Evolutionary conservation across 495 filamentous ascomycete genomes (phyloP), one percentile per base, ranked within the genome.

Genomic region (Astrocystis sublimbata): DNA sequence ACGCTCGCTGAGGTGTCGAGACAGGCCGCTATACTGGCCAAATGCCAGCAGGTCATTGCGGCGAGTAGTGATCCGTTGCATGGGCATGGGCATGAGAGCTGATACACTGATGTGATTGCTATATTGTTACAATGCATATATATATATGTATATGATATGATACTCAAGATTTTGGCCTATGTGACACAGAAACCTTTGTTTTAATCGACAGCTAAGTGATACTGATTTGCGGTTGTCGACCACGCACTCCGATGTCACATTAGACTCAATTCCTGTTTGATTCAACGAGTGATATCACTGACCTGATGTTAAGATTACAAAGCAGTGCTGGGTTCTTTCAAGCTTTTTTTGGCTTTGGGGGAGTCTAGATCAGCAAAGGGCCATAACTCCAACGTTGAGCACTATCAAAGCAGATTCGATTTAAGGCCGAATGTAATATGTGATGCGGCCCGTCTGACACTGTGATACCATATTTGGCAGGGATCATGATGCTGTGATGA

Each of bases 1-100:
- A 82, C 83, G 45, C 80, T 98, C 42, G 91, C 83, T 17, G 96
- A 98, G 64, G 88, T 98, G 26, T 88, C 88, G 9, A 89, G 90
- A 70, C 94, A 98, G 70, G 90, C 92, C 35, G 83, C 86, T 28
- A 91, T 98, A 51, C 73, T 98, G 61, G 89, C 91, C 17, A 91
- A 93, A 73, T 98, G 94, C 69, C 89, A 94, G 74, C 86, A 83
- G 65, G 81, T 81, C n/a, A 73, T 82, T 26, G 65, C 65, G 4
- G 66, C 68, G 57, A 73, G 65, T 21, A 76, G 76, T 10, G 64
- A 75, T 17, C 71, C 71, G 36, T 52, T 75, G 13, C 74, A 80
- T 65, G 73, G 68, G 21, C 75, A 77, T 41, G 65, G 67, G 66
- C 60, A 70, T 50, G 70, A 40, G 65, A 42, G 17, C 43, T 33